These are phyloP conservation scores for Cicer chorassanicum DNA, from an alignment of 306 rosid genomes.

Conservation along the genomic window DNA sequence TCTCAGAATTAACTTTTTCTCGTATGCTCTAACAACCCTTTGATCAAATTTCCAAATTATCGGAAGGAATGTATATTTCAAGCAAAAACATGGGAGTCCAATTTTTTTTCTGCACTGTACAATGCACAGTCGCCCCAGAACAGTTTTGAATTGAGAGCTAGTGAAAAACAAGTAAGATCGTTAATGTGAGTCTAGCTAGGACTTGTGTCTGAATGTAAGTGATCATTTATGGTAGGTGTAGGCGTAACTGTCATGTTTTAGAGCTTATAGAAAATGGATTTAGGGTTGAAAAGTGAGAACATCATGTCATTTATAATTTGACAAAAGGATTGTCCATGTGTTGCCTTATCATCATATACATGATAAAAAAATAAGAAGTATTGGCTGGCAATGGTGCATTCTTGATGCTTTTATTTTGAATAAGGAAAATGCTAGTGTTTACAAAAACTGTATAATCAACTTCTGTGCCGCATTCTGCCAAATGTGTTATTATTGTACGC, in stretches of 20 bases:
- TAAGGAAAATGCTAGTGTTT: no score
- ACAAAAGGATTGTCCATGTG: conserved; percentile 8
- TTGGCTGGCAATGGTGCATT: background rate
- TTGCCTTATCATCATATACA: background rate
- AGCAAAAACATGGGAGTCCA: conserved; percentile 1
- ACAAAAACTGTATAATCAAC: no score
- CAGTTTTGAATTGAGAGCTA: conserved; percentile 1
- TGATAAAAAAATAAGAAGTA: background rate
- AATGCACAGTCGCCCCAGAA: background rate
- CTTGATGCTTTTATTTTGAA: no score
- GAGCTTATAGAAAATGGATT: conserved; percentile 16
- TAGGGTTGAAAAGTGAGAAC: conserved; percentile 26
- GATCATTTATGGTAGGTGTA: background rate
- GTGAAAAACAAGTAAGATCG: conserved; percentile 11
- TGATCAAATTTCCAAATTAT: conserved; percentile 9
- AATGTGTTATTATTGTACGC: no score
- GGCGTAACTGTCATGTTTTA: conserved; percentile 12
- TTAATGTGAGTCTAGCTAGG: conserved; percentile 25
- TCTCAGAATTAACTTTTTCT: background rate
- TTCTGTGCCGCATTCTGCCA: no score
- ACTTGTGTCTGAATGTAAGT: conserved; percentile 29
- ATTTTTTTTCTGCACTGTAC: conserved; percentile 3
- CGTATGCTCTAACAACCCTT: background rate
- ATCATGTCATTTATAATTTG: background rate
- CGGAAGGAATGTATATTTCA: conserved; percentile 27